Evolutionary conservation across 768 basidiomycete species (phyloP), one percentile per base, ranked within the genome.

Genomic region (Macrolepiota fuliginosa): DNA sequence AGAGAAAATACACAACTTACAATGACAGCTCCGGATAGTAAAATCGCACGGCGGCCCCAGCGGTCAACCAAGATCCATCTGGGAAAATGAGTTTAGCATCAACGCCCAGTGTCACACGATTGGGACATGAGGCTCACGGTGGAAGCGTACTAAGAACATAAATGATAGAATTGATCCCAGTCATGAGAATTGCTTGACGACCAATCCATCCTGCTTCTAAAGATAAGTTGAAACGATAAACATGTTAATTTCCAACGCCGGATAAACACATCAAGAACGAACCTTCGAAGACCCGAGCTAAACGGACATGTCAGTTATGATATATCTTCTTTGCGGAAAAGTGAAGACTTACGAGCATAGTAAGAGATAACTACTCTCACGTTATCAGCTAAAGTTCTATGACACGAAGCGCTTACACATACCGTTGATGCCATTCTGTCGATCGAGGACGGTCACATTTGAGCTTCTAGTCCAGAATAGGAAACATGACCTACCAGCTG

Each of bases 11-110:
- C 53, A 46, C 19, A 11, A 76, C 86, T 22, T 70, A 92, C 90
- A 12, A 91, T 77, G 9, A 89, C 85, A 27, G 94, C 94, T 7
- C 96, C 96, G 4, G 87, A 88, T 19, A 98, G 80, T 1, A 98
- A 78, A 66, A 98, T 97, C 1, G 89, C 78, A 1, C 96, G 84
- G 54, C 96, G 83, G 10, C 96, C 96, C 85, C 92, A 92, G 4
- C 88, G 86, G 68, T 98, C 96, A 52, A 96, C 92, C 58, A 98
- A 82, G 71, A 93, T 92, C 96, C 96, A 98, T 6, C 94, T 96
- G 46, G 51, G 17, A 47, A 50, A 58, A 52, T 50, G 68, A 12
- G 61, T 65, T 53, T 53, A 62, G 47, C 24, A 40, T 54, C 62
- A 62, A 39, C 35, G 22, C 32, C 25, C 40, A 50, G 19, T 10